Evolutionary conservation across 768 basidiomycete genomes (phyloP), one percentile per base, ranked within the genome.

Genomic region (Coprinopsis marcescibilis): DNA sequence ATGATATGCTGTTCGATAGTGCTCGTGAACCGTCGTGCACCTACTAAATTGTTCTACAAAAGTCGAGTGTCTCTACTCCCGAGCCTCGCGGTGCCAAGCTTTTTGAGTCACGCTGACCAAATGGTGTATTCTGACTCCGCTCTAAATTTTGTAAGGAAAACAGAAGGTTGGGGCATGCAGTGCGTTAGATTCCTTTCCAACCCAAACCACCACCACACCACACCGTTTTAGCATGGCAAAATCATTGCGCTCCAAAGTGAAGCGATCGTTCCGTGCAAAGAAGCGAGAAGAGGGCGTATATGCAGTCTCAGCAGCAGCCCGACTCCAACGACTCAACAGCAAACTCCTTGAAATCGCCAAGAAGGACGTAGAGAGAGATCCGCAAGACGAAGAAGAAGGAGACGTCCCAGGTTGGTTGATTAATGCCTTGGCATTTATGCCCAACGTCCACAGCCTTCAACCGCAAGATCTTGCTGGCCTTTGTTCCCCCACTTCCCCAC

Each of bases 171-270:
- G 36, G 24, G 8, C 37, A 23, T 25, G 36, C 26, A 14, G 17
- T 46, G 21, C 30, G 36, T 43, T 19, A 40, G n/a, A n/a, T n/a
- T 34, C 19, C 11, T 11, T 44, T 43, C 39, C 35, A 20, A 35
- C 42, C 46, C 21, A 35, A 44, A 14, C 36, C 7, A 37, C 36
- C 50, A 58, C 36, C 51, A 55, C 50, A 26, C 17, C 46, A 26
- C 27, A 26, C 26, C 17, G 27, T 11, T n/a, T 20, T 40, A 39
- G 39, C 43, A 89, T 92, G 89, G 89, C 85, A 34, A 92, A 92
- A 72, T 89, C 87, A 35, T 74, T 78, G 32, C 72, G 89, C 58
- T 88, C 87, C 5, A 92, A 92, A 67, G 73, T 77, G 39, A 92
- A 91, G 60, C 84, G 89, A 24, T 66, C 76, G 12, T 87, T 78